Conservation (phyloP, 345 rosid genomes). For the Pistacia vera region DNA sequence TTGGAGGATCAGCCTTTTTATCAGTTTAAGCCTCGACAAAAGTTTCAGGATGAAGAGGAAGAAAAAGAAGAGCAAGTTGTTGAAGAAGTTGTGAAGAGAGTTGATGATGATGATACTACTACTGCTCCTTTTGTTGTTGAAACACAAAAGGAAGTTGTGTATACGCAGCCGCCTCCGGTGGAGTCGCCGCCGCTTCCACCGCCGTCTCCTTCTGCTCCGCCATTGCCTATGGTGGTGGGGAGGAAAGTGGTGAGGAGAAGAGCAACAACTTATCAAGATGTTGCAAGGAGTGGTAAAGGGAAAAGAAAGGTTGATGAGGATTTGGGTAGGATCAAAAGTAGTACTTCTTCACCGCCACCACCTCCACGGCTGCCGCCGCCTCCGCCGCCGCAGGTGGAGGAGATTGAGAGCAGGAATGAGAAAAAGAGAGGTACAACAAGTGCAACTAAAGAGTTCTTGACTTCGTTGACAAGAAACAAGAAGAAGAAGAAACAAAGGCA, state of each 20-base stretch:
- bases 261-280: constrained; percentile 25
- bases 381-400: constrained; percentile 20
- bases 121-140: constrained; percentile 12
- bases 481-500: constrained; percentile 80
- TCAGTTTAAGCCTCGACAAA: constrained; percentile 21
- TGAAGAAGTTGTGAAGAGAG: not conserved
- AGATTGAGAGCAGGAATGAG: constrained; percentile 33
- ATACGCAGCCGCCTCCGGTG: not conserved
- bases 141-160: constrained; percentile 11
- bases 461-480: constrained; percentile 44
- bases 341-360: constrained; percentile 16
- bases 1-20: constrained; percentile 26
- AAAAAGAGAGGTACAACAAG: constrained; percentile 59
- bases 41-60: not conserved
- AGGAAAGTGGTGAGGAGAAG: constrained; percentile 40
- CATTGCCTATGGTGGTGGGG: constrained; percentile 26
- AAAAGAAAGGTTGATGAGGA: constrained; percentile 16
- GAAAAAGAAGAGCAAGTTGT: constrained; percentile 18
- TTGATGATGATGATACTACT: constrained; percentile 13
- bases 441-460: constrained; percentile 61
- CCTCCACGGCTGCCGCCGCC: constrained; percentile 15
- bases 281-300: not conserved
- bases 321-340: not conserved
- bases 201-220: constrained; percentile 21
- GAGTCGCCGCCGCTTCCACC: constrained; percentile 5